Evolutionary conservation across 441 rosid genomes (phyloP).

Genomic region (Syzygium malaccense): DNA sequence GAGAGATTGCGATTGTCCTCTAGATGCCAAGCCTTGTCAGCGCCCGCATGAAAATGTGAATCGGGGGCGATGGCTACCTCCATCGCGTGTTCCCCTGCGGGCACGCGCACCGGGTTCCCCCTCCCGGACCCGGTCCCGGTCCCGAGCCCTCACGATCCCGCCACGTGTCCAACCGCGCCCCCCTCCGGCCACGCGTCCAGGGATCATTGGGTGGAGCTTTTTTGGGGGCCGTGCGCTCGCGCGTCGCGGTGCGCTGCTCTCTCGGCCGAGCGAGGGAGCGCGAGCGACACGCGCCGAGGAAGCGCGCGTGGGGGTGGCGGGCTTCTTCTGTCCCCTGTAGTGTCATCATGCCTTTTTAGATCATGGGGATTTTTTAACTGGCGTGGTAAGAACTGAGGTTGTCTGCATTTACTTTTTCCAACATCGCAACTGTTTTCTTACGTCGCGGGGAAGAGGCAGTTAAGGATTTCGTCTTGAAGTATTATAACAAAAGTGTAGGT

Average conservation of each 20-base stretch:
- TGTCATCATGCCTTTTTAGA: not conserved
- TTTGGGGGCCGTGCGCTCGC: not conserved
- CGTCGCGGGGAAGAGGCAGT: not conserved
- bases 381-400: not conserved
- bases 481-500: not conserved
- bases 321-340: not conserved
- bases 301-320: not conserved
- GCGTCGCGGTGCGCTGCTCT: not conserved
- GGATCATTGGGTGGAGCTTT: rapidly evolving
- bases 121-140: no score
- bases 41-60: not conserved
- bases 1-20: not conserved
- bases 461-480: not conserved
- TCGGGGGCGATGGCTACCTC: not conserved
- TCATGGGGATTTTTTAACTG: not conserved
- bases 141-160: not conserved
- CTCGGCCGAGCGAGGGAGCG: not conserved
- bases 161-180: not conserved
- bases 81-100: not conserved
- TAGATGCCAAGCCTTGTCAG: not conserved
- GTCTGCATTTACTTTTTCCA: not conserved
- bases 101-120: not conserved
- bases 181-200: not conserved
- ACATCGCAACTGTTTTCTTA: not conserved
- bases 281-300: not conserved